These are phyloP conservation scores for Orbilia brochopaga DNA, from an alignment of 2,329 filamentous ascomycete genomes.

Conservation along the genomic window DNA sequence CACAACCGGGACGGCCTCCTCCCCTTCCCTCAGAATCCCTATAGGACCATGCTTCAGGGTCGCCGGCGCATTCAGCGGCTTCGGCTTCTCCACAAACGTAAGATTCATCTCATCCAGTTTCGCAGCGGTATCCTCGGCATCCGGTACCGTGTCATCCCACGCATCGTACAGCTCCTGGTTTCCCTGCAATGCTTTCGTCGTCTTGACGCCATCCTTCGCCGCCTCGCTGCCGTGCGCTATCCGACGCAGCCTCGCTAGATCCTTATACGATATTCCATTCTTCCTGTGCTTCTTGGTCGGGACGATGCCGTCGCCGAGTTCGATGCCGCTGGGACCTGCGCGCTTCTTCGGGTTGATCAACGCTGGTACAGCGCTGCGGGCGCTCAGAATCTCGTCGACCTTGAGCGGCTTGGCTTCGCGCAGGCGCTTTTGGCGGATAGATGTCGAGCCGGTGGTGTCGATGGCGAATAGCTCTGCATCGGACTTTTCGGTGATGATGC, in stretches of 20 bases:
- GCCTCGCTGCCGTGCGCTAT: conserved; percentile 76
- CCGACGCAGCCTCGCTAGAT: conserved; percentile 76
- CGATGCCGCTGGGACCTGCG: conserved; percentile 60
- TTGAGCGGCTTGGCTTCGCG: conserved; percentile 79
- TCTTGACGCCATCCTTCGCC: conserved; percentile 59
- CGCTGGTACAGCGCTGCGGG: conserved; percentile 80
- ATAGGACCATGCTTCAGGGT: conserved; percentile 79
- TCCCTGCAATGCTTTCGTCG: conserved; percentile 57
- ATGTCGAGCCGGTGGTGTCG: conserved; percentile 74
- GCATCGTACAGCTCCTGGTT: conserved; percentile 75
- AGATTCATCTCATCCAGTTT: conserved; percentile 62
- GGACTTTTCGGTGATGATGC: conserved; percentile 80
- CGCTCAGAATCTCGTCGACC: conserved; percentile 86
- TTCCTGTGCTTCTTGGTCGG: conserved; percentile 76
- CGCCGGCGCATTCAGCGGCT: conserved; percentile 72
- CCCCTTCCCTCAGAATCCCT: conserved; percentile 81
- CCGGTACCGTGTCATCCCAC: conserved; percentile 68
- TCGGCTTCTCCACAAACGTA: conserved; percentile 69
- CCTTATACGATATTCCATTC: conserved; percentile 82
- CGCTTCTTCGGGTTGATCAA: conserved; percentile 76
- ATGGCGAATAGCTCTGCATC: conserved; percentile 84
- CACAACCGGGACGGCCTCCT: conserved; percentile 74
- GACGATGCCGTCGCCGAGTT: conserved; percentile 68
- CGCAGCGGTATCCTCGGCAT: conserved; percentile 54
- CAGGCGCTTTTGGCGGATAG: conserved; percentile 69